Evolutionary conservation across 805 yeast species (phyloP).

Genomic region (Ogataea trehaloabstinens): DNA sequence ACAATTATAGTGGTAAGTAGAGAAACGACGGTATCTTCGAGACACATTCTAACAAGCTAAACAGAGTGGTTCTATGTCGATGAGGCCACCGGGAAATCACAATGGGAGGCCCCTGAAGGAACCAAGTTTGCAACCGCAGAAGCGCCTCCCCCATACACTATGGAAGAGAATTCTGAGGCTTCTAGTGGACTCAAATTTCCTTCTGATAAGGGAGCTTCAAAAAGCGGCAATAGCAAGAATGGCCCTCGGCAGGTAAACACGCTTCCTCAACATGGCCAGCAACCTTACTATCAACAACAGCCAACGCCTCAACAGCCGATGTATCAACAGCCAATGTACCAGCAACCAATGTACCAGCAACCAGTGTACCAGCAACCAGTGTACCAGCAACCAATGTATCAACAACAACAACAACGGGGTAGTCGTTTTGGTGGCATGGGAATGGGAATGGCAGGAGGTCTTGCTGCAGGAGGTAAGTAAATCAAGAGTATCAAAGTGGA

Average conservation of each 20-base stretch:
- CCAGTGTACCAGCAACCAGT: conserved; percentile 20
- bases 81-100: conserved; percentile 67
- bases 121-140: conserved; percentile 40
- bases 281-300: conserved; percentile 10
- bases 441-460: conserved; percentile 31
- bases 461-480: conserved; percentile 29
- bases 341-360: conserved; percentile 15
- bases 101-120: conserved; percentile 84
- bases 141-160: conserved; percentile 37
- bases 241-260: conserved; percentile 9
- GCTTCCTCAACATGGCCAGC: conserved; percentile 16
- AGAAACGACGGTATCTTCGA: too few relatives aligned
- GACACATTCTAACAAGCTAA: neutral
- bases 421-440: conserved; percentile 10
- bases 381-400: conserved; percentile 18
- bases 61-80: conserved; percentile 76
- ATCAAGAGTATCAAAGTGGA: too few relatives aligned
- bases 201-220: conserved; percentile 6
- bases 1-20: conserved; percentile 45
- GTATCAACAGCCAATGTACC: conserved; percentile 19
- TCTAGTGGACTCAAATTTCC: conserved; percentile 10
- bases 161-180: conserved; percentile 3
- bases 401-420: conserved; percentile 6
- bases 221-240: neutral
- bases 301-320: conserved; percentile 17